Conservation (phyloP, 768 basidiomycete species). For the Suillus placidus region DNA sequence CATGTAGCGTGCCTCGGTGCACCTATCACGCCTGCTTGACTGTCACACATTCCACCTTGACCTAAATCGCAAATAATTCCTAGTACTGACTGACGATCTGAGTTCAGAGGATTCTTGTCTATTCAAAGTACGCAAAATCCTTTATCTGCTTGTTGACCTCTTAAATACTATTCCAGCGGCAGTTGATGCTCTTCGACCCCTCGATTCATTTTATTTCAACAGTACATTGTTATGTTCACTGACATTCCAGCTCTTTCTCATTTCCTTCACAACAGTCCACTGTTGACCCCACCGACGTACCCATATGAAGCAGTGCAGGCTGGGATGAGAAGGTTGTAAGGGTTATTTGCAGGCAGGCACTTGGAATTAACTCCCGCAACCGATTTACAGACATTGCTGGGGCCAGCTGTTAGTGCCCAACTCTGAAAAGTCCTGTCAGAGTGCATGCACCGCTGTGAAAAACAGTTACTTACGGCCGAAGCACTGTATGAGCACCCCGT, state of each 20-base stretch:
- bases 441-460: neutral
- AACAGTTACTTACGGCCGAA: neutral
- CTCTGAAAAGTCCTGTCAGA: neutral
- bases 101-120: too few relatives aligned
- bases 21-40: too few relatives aligned
- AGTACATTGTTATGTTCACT: constrained; percentile 14
- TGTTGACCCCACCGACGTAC: neutral
- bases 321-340: neutral
- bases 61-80: too few relatives aligned
- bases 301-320: neutral
- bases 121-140: too few relatives aligned
- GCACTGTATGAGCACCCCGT: neutral
- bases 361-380: neutral
- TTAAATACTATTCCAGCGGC: too few relatives aligned
- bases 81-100: too few relatives aligned
- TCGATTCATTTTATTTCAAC: too few relatives aligned
- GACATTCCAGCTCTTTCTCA: neutral
- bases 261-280: neutral
- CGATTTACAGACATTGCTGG: neutral
- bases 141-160: too few relatives aligned
- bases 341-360: neutral
- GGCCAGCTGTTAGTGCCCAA: neutral
- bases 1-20: too few relatives aligned
- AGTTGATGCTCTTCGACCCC: too few relatives aligned
- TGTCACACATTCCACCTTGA: too few relatives aligned